These are phyloP conservation scores for Elsinoe fawcettii DNA, from an alignment of 2,329 filamentous ascomycete genomes.

Conservation along the genomic window DNA sequence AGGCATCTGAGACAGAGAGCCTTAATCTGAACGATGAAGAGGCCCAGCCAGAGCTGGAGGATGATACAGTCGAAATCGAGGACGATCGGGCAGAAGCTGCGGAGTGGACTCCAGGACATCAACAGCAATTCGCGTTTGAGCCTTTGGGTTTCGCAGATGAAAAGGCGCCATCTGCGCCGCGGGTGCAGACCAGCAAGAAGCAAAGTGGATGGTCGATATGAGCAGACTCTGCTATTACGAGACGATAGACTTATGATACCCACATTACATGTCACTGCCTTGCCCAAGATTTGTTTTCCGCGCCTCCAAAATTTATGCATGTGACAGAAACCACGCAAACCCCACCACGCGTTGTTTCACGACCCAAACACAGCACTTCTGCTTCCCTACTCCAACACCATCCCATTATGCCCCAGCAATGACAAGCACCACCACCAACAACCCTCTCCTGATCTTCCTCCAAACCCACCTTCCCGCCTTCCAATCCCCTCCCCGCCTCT, in stretches of 20 bases:
- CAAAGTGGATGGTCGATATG: conserved; percentile 16
- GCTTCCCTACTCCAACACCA: not conserved
- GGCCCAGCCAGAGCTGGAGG: conserved; percentile 13
- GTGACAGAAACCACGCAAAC: not conserved
- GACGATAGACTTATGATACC: not conserved
- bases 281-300: not conserved
- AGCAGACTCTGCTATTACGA: not conserved
- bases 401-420: not conserved
- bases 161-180: not conserved
- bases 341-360: not conserved
- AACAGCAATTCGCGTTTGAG: conserved; percentile 12
- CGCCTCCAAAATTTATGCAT: not conserved
- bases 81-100: conserved; percentile 4
- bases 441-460: conserved; percentile 52
- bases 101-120: not conserved
- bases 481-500: conserved; percentile 54
- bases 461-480: conserved; percentile 43
- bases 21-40: conserved; percentile 17
- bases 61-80: conserved; percentile 16
- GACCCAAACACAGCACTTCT: not conserved
- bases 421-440: conserved; percentile 26
- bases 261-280: not conserved
- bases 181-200: conserved; percentile 15
- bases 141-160: conserved; percentile 9
- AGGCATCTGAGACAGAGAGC: conserved; percentile 33